Percentiles rank a stretch among this genome's conserved stretches.
Conservation (phyloP, 2,329 filamentous ascomycete genomes). For the Bertia moriformis region DNA sequence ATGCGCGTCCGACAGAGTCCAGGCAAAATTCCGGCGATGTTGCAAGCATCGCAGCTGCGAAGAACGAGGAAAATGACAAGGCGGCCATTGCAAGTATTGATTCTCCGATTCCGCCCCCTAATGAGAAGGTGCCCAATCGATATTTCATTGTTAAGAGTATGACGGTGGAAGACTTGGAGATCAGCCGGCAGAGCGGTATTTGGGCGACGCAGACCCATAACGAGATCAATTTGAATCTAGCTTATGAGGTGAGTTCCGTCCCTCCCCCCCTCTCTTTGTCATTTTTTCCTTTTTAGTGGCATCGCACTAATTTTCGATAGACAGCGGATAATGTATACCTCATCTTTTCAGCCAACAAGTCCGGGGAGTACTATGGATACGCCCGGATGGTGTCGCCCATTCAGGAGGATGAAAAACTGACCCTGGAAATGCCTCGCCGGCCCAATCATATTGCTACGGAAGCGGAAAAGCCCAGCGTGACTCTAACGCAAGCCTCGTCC, state of each 20-base stretch:
- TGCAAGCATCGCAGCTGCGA: slow-evolving; percentile 8
- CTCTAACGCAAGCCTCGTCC: slow-evolving; percentile 64
- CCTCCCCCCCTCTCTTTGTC: slow-evolving; percentile 2
- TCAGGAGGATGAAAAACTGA: slow-evolving; percentile 57
- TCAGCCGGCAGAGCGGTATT: slow-evolving; percentile 70
- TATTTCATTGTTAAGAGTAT: slow-evolving; percentile 91
- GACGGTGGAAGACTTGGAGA: slow-evolving; percentile 76
- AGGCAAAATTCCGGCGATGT: slow-evolving; percentile 37
- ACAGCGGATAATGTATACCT: slow-evolving; percentile 72
- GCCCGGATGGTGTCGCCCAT: slow-evolving; percentile 80
- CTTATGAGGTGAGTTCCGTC: slow-evolving; percentile 53
- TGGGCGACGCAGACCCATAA: slow-evolving; percentile 96
- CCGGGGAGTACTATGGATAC: slow-evolving; percentile 91
- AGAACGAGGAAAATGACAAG: neutral
- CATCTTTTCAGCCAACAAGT: slow-evolving; percentile 93
- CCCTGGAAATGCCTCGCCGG: slow-evolving; percentile 50
- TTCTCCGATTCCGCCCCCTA: slow-evolving; percentile 15
- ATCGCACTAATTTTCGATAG: slow-evolving; percentile 24
- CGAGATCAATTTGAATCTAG: slow-evolving; percentile 64
- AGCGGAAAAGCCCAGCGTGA: slow-evolving; percentile 36
- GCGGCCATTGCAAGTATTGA: slow-evolving; percentile 4
- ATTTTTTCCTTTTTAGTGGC: neutral
- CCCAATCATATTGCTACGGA: neutral
- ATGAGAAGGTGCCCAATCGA: slow-evolving; percentile 35
- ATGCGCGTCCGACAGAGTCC: slow-evolving; percentile 29